phyloP scores from a whole-genome alignment of 768 basidiomycete species.

The Coprinopsis cinerea region DNA sequence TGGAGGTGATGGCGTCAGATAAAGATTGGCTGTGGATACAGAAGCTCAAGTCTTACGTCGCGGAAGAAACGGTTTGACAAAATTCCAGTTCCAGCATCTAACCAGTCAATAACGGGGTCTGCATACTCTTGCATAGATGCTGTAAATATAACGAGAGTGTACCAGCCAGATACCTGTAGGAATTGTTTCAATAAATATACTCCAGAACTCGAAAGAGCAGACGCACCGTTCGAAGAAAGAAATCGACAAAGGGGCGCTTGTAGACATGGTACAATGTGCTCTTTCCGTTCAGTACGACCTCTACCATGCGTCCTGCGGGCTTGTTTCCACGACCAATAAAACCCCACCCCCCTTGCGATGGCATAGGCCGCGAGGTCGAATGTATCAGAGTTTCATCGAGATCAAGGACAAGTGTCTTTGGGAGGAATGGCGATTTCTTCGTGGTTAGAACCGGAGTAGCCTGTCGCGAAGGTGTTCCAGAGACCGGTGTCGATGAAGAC shows the following conservation, averaged over 20 bases:
- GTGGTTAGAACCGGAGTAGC: constrained; percentile 44
- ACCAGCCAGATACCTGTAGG: constrained; percentile 90
- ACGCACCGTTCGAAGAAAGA: constrained; percentile 27
- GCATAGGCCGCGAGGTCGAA: constrained; percentile 81
- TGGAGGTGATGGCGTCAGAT: constrained; percentile 23
- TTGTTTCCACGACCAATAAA: constrained; percentile 51
- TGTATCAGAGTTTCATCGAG: constrained; percentile 98
- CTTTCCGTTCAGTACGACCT: constrained; percentile 83
- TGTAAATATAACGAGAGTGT: constrained; percentile 97
- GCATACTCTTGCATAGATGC: constrained; percentile 99
- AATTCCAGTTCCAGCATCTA: constrained; percentile 91
- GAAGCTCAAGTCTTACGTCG: constrained; percentile 50
- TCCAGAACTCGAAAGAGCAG: not conserved
- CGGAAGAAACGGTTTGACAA: constrained; percentile 86
- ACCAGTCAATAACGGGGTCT: constrained; percentile 99
- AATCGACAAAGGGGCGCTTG: constrained; percentile 96
- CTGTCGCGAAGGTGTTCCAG: constrained; percentile 29
- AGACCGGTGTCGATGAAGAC: constrained; percentile 6
- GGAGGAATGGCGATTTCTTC: constrained; percentile 70
- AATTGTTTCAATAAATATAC: not conserved
- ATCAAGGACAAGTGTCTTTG: constrained; percentile 95
- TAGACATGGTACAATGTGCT: constrained; percentile 97
- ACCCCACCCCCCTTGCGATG: constrained; percentile 43
- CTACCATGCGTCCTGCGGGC: constrained; percentile 80
- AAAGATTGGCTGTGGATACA: constrained; percentile 6